phyloP scores from a whole-genome alignment of 176 grass and related monocot genomes.

The Olyra latifolia region DNA sequence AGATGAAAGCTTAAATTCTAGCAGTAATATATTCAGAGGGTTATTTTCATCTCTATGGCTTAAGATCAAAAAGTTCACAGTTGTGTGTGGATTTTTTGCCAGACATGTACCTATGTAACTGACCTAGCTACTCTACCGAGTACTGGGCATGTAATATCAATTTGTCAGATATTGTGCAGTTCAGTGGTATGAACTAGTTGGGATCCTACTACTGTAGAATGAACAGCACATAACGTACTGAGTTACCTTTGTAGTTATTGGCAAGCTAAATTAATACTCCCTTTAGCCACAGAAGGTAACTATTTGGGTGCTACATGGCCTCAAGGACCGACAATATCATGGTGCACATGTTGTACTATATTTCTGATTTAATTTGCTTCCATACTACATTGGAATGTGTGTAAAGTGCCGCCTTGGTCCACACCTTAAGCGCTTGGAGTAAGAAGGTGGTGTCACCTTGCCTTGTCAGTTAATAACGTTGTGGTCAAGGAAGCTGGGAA shows the following conservation, averaged over 20 bases:
- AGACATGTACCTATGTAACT: not conserved
- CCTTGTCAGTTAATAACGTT: no score
- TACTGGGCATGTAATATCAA: not conserved
- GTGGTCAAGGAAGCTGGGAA: not conserved
- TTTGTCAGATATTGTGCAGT: conserved; percentile 20
- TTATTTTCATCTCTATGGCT: not conserved
- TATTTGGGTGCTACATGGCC: not conserved
- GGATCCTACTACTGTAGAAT: conserved; percentile 1
- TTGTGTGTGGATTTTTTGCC: not conserved
- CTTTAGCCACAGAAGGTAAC: no score
- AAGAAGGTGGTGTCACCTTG: no score
- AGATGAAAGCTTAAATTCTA: not conserved
- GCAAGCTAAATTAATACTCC: not conserved
- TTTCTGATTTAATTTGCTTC: no score
- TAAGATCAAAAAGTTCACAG: not conserved
- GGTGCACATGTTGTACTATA: no score
- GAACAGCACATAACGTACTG: conserved; percentile 1
- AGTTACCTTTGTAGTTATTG: not conserved
- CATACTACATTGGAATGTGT: no score
- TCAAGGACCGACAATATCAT: no score
- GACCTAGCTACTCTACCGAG: not conserved
- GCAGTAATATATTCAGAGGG: not conserved
- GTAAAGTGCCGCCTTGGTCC: no score
- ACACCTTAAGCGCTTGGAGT: no score
- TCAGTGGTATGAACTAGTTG: not conserved